phyloP scores from a whole-genome alignment of 2,329 filamentous ascomycete genomes.

The Phaeoacremonium minimum region DNA sequence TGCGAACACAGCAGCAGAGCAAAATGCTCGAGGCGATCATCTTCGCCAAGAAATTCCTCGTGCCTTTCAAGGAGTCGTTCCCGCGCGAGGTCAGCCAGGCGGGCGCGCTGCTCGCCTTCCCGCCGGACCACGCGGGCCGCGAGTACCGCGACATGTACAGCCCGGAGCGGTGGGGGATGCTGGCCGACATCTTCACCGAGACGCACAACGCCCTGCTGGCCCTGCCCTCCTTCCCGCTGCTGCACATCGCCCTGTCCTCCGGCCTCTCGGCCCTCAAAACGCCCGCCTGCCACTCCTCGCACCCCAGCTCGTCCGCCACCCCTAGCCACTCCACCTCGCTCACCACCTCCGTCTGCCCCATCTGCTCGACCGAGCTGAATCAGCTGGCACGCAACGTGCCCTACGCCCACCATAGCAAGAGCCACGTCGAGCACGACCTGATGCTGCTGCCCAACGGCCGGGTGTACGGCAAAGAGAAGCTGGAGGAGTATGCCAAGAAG shows the following conservation, averaged over 20 bases:
- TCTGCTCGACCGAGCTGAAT: constrained; percentile 93
- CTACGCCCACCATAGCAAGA: constrained; percentile 93
- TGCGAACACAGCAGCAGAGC: constrained; percentile 59
- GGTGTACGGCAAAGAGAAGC: constrained; percentile 72
- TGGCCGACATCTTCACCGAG: constrained; percentile 75
- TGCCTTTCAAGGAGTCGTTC: constrained; percentile 65
- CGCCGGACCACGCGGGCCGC: constrained; percentile 45
- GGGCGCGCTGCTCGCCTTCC: constrained; percentile 75
- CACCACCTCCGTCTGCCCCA: constrained; percentile 80
- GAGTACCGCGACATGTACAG: constrained; percentile 63
- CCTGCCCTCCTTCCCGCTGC: constrained; percentile 75
- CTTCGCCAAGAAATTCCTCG: constrained; percentile 79
- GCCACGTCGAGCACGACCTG: constrained; percentile 82
- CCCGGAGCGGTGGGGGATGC: constrained; percentile 64
- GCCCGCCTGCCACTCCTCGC: constrained; percentile 69
- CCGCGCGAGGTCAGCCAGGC: constrained; percentile 66
- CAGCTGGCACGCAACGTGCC: constrained; percentile 83
- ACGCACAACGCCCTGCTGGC: constrained; percentile 85
- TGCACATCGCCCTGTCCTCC: constrained; percentile 86
- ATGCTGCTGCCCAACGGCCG: constrained; percentile 83
- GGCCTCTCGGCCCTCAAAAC: constrained; percentile 95
- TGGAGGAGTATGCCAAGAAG: constrained; percentile 77
- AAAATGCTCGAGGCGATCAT: constrained; percentile 73
- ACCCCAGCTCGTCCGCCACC: constrained; percentile 11
- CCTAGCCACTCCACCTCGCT: constrained; percentile 44